Evolutionary conservation across 2,329 filamentous ascomycete species (phyloP).

Genomic region (Hymenoscyphus scutula): DNA sequence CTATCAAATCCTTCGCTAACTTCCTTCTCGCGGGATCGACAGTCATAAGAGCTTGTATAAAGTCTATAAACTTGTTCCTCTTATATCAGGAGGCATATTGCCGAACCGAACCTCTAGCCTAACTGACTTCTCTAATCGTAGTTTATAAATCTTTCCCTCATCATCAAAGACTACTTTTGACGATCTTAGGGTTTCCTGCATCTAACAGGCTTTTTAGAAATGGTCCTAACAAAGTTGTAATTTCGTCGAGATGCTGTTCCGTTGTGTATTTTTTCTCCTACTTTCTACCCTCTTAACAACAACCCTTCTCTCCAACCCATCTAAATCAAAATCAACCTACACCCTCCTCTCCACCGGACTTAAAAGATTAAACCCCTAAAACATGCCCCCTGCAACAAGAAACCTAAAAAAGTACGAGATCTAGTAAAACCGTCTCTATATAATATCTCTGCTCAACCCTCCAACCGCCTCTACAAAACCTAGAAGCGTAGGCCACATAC

Average conservation of each 20-base stretch:
- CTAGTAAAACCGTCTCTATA: constrained; percentile 17
- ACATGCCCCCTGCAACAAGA: constrained; percentile 14
- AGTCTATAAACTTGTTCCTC: not conserved
- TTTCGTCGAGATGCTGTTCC: not conserved
- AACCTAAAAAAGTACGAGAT: constrained; percentile 19
- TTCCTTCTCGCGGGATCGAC: not conserved
- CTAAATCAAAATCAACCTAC: constrained; percentile 18
- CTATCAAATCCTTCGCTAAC: not conserved
- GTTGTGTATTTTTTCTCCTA: not conserved
- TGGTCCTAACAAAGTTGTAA: not conserved
- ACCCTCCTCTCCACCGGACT: constrained; percentile 13
- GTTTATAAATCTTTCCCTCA: not conserved
- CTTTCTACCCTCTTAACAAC: not conserved
- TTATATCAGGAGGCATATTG: not conserved
- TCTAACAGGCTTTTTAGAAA: not conserved
- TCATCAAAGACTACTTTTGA: not conserved
- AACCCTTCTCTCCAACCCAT: not conserved
- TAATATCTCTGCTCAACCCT: constrained; percentile 10
- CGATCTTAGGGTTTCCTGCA: not conserved
- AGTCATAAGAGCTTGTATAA: not conserved
- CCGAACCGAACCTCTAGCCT: not conserved
- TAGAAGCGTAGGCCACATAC: constrained; percentile 17
- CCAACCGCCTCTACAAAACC: constrained; percentile 16
- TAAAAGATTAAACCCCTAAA: constrained; percentile 11
- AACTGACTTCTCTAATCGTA: not conserved